Conservation (phyloP, 1,284 basidiomycete genomes). For the Ustilago nuda region DNA sequence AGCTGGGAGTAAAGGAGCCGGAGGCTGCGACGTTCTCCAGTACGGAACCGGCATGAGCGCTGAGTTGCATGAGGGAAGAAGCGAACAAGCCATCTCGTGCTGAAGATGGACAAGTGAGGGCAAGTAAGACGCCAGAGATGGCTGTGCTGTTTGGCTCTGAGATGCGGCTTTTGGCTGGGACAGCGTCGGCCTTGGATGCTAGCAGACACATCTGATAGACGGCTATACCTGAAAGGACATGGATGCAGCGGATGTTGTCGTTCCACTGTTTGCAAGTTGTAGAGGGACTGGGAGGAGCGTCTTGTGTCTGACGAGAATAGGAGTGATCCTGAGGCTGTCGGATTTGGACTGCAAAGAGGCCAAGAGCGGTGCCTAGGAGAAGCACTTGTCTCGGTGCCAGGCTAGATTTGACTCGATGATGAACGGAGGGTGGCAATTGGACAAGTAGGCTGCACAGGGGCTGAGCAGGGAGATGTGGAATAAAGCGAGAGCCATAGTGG, state of each 20-base stretch:
- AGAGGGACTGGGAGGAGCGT: not conserved
- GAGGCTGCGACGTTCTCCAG: constrained; percentile 42
- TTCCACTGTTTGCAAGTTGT: constrained; percentile 34
- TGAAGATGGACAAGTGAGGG: constrained; percentile 41
- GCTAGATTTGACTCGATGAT: not conserved
- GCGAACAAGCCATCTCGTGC: constrained; percentile 21
- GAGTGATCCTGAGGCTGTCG: constrained; percentile 1
- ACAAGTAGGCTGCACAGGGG: constrained; percentile 54
- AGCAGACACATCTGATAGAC: constrained; percentile 56
- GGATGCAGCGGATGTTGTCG: constrained; percentile 45
- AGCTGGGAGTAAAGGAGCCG: constrained; percentile 8
- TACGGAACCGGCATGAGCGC: constrained; percentile 44
- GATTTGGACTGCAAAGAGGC: constrained; percentile 46
- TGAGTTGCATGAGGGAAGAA: constrained; percentile 41
- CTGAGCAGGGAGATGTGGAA: constrained; percentile 53
- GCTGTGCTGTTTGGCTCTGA: not conserved
- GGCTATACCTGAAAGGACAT: constrained; percentile 51
- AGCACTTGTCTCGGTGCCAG: constrained; percentile 21
- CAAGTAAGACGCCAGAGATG: constrained; percentile 47
- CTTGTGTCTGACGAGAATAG: not conserved
- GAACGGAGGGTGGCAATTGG: constrained; percentile 20
- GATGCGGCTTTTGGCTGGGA: not conserved
- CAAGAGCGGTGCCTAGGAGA: constrained; percentile 45
- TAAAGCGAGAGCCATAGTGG: constrained; percentile 53
- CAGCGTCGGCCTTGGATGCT: constrained; percentile 16